These are phyloP conservation scores for Purpureocillium lavendulum DNA, from an alignment of 2,329 filamentous ascomycete genomes.

Conservation along the genomic window DNA sequence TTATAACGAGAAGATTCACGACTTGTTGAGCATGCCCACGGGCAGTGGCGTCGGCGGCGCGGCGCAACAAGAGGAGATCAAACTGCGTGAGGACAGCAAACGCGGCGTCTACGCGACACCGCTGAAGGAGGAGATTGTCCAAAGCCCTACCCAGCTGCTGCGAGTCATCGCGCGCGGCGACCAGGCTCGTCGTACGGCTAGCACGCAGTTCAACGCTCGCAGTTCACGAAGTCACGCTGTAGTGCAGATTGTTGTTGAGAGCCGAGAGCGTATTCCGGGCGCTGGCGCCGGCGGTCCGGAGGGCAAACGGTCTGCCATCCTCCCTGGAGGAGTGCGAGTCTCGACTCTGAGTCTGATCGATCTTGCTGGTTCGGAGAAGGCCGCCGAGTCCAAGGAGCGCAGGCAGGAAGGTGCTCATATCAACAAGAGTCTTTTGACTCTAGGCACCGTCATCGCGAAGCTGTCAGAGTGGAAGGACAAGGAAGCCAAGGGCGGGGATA, in stretches of 20 bases:
- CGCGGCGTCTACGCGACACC: slow-evolving; percentile 93
- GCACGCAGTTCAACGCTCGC: slow-evolving; percentile 92
- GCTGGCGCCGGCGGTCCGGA: slow-evolving; percentile 27
- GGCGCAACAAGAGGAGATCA: slow-evolving; percentile 79
- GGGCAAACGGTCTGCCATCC: slow-evolving; percentile 59
- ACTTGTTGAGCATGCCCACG: slow-evolving; percentile 72
- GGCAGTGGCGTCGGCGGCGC: slow-evolving; percentile 44
- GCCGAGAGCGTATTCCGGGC: slow-evolving; percentile 71
- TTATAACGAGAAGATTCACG: slow-evolving; percentile 96
- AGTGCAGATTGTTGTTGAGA: slow-evolving; percentile 97
- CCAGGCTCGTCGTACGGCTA: slow-evolving; percentile 79
- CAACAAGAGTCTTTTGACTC: slow-evolving; percentile 92
- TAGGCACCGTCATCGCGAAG: slow-evolving; percentile 90
- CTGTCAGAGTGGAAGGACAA: slow-evolving; percentile 88
- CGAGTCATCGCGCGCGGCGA: slow-evolving; percentile 93
- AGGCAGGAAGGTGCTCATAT: slow-evolving; percentile 94
- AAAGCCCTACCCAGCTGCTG: slow-evolving; percentile 90
- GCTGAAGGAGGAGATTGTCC: slow-evolving; percentile 95
- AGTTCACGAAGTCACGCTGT: slow-evolving; percentile 98
- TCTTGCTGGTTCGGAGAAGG: slow-evolving; percentile 90
- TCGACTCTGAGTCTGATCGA: slow-evolving; percentile 95
- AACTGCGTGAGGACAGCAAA: slow-evolving; percentile 92
- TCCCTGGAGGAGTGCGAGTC: slow-evolving; percentile 85
- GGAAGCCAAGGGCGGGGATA: slow-evolving; percentile 61
- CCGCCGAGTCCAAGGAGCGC: slow-evolving; percentile 89